phyloP scores from a whole-genome alignment of 208 protist genomes.

The Leishmania aethiopica region DNA sequence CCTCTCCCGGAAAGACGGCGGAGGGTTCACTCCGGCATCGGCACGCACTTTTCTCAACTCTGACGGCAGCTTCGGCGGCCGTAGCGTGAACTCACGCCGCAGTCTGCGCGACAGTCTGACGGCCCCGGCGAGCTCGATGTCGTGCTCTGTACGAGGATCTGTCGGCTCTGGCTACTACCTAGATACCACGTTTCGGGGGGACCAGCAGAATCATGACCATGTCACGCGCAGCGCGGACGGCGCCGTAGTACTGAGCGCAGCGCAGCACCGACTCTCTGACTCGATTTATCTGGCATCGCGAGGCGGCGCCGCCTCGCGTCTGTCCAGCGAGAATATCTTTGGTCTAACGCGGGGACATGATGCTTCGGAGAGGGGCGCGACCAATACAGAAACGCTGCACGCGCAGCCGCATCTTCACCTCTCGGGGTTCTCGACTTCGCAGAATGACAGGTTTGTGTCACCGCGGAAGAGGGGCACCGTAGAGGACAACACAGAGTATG shows the following conservation, averaged over 20 bases:
- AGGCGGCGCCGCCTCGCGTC: background rate
- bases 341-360: background rate
- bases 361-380: background rate
- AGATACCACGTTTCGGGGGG: background rate
- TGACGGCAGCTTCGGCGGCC: background rate
- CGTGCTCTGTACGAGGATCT: background rate
- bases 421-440: constrained; percentile 5
- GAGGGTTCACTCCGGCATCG: constrained; percentile 12
- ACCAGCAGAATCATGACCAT: background rate
- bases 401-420: background rate
- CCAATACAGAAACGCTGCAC: background rate
- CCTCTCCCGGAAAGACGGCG: constrained; percentile 37
- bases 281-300: background rate
- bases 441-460: background rate
- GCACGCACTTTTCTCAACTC: constrained; percentile 2
- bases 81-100: constrained; percentile 1
- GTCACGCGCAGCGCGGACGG: background rate
- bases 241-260: background rate
- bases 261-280: constrained; percentile 13
- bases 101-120: background rate
- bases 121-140: background rate
- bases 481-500: background rate
- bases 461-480: background rate
- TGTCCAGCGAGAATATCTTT: background rate
- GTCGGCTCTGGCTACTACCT: constrained; percentile 12